Base-by-base conservation (phyloP, 1,284 basidiomycete species). In the Coniophora puteana region DNA sequence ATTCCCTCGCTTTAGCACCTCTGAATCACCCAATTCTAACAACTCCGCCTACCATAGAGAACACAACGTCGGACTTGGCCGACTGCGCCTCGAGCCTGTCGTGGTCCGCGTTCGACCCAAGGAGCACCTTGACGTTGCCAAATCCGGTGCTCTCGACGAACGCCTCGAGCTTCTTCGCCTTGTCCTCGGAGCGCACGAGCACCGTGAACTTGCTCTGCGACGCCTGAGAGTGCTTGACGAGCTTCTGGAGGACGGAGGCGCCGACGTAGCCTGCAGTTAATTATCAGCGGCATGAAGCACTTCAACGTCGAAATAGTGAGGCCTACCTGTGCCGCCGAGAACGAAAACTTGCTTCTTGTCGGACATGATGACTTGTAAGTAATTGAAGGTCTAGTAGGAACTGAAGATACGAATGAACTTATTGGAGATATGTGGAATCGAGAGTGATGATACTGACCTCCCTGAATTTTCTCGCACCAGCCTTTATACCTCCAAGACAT, bases 121-220 rank as follows among this genome's bases (percentile, higher is more conserved):
- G 5, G 8, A 59, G 20, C 1, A 58, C 23, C 29, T 57, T 53
- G 22, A 61, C 28, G n/a, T n/a, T n/a, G n/a, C n/a, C n/a, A n/a
- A n/a, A n/a, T 4, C 54, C 54, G 24, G 59, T 35, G 3, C n/a
- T n/a, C n/a, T 59, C 47, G n/a, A n/a, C n/a, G 2, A 67, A 48
- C 10, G 40, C 45, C 8, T 50, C n/a, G 0, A 52, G 62, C 40
- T 68, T 70, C 14, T 66, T 55, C 1, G 55, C 39, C 7, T 51
- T 59, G n/a, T n/a, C n/a, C n/a, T n/a, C n/a, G n/a, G n/a, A n/a
- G 10, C 72, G 66, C 4, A 71, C 52, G n/a, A 72, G 61, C 1
- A 50, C 63, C 17, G 62, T 68, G 42, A 73, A 61, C 8, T 66
- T 52, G 21, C 64, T 64, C 2, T 57, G 55, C 4, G 51, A 24